Conservation (phyloP, 441 rosid genomes). For the Geranium incanum region DNA sequence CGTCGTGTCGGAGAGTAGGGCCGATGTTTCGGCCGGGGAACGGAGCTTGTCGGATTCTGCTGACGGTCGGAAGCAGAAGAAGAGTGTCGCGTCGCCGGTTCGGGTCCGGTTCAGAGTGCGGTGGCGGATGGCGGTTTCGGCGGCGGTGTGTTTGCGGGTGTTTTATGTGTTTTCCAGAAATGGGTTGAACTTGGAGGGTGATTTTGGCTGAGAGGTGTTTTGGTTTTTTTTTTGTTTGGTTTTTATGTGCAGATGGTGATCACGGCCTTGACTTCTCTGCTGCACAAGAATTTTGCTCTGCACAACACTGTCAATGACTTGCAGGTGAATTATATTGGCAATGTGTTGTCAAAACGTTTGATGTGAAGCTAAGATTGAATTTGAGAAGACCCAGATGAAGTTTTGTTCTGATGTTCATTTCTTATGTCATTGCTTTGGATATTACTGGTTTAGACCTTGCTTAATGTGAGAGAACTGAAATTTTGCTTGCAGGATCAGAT, state of each 20-base stretch:
- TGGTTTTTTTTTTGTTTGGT: not conserved
- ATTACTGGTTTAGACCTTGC: constrained; percentile 6
- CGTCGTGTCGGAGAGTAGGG: constrained; percentile 12
- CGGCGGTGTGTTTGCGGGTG: constrained; percentile 27
- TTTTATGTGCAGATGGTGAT: constrained; percentile 38
- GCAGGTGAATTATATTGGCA: constrained; percentile 31
- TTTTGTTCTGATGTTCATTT: not conserved
- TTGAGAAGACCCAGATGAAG: not conserved
- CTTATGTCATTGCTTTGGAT: not conserved
- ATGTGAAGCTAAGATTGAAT: not conserved
- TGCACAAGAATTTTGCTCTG: constrained; percentile 46
- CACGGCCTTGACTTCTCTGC: constrained; percentile 39
- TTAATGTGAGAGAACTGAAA: constrained; percentile 10
- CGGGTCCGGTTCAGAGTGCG: constrained; percentile 24
- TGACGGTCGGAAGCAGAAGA: constrained; percentile 17
- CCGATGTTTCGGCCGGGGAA: constrained; percentile 11
- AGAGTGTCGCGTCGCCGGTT: constrained; percentile 13
- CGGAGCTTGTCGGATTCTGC: constrained; percentile 8
- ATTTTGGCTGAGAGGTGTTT: not conserved
- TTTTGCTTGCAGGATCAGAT: constrained; percentile 39
- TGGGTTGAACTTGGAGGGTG: not conserved
- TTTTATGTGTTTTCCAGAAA: not conserved
- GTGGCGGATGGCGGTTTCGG: constrained; percentile 35
- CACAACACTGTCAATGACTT: constrained; percentile 42
- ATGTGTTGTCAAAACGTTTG: not conserved